Base-by-base conservation (phyloP, 2,329 filamentous ascomycete species). In the Mycosphaerelloides madeirae region DNA sequence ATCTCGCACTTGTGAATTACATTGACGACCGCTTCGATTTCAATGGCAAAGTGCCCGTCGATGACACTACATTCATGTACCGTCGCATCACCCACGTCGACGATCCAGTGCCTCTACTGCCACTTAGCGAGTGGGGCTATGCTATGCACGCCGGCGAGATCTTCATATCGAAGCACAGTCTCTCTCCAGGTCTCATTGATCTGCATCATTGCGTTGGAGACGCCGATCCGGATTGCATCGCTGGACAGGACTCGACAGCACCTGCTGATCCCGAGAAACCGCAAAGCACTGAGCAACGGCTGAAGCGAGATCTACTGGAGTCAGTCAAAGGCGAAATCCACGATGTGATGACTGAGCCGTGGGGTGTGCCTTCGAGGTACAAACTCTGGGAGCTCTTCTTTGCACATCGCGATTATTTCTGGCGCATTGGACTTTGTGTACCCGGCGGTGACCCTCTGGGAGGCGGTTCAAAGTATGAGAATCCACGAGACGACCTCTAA, bases 371-470 rank as follows among this genome's bases (percentile, higher is more conserved):
- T n/a, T 67, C 66, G 65, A 78, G 66, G 65, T 90, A 77, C 57
- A 86, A 84, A 65, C 76, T 94, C n/a, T 95, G 91, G 88, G 81
- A 95, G 67, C 71, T 96, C 6, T 84, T 97, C 61, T 95, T 94
- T 66, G 86, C 90, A 1, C 93, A 98, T 68, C 75, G 93, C 31
- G 93, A 98, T 69, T 98, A 98, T 66, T 97, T 98, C 68, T 95
- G 88, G 87, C 77, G 93, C 44, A 67, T 98, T 41, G 93, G 93
- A 0, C 70, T 97, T 25, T 98, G 93, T 68, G 74, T 96, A 2
- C 90, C 91, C 25, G 59, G 59, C 12, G 61, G 61, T 32, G 61
- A 63, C 50, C 57, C 58, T 9, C 37, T 59, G 18, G 58, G 56
- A 34, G 53, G 55, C 12, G 58, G 58, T 3, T 53, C 53, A 9